A percentile compares a stretch with the other conserved stretches of the same genome.
phyloP scores from a whole-genome alignment of 2,329 filamentous ascomycete species.

The Scedosporium aurantiacum region DNA sequence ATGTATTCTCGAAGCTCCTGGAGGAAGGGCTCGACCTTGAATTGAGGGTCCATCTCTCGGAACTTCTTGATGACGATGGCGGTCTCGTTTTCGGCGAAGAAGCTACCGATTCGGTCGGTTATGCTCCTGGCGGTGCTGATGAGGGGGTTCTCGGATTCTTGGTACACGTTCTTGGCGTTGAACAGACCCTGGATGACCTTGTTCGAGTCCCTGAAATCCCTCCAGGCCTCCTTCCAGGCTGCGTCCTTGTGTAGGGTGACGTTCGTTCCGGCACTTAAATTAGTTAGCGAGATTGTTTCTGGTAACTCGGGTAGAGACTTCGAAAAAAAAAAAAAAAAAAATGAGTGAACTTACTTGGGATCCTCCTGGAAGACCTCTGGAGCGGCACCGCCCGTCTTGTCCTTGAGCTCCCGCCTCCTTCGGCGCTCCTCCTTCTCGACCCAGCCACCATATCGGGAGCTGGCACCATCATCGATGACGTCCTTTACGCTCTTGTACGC shows the following conservation, averaged over 20 bases:
- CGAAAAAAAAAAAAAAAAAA: neutral
- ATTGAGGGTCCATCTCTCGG: slow-evolving; percentile 85
- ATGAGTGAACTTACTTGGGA: slow-evolving; percentile 57
- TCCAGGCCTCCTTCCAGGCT: slow-evolving; percentile 97
- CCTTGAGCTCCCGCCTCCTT: slow-evolving; percentile 63
- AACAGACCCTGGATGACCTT: slow-evolving; percentile 83
- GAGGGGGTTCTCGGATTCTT: slow-evolving; percentile 94
- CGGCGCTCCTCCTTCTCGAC: slow-evolving; percentile 89
- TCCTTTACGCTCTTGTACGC: slow-evolving; percentile 92
- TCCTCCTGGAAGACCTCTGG: slow-evolving; percentile 66
- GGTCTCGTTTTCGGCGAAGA: slow-evolving; percentile 97
- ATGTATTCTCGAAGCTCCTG: slow-evolving; percentile 97
- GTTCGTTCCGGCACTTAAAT: slow-evolving; percentile 74
- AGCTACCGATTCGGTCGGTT: slow-evolving; percentile 82
- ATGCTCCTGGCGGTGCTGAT: slow-evolving; percentile 89
- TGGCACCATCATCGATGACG: slow-evolving; percentile 93
- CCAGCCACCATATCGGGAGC: slow-evolving; percentile 92
- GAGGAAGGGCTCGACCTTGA: slow-evolving; percentile 90
- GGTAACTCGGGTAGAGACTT: no score
- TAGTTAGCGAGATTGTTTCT: neutral
- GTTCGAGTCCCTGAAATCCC: slow-evolving; percentile 83
- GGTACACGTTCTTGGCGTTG: slow-evolving; percentile 73
- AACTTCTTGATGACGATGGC: slow-evolving; percentile 98
- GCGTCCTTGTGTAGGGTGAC: slow-evolving; percentile 94
- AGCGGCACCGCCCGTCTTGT: slow-evolving; percentile 43